Percentiles rank a stretch among this genome's conserved stretches.
These are phyloP conservation scores for Pezicula radicicola DNA, from an alignment of 2,329 filamentous ascomycete genomes.

Conservation along the genomic window DNA sequence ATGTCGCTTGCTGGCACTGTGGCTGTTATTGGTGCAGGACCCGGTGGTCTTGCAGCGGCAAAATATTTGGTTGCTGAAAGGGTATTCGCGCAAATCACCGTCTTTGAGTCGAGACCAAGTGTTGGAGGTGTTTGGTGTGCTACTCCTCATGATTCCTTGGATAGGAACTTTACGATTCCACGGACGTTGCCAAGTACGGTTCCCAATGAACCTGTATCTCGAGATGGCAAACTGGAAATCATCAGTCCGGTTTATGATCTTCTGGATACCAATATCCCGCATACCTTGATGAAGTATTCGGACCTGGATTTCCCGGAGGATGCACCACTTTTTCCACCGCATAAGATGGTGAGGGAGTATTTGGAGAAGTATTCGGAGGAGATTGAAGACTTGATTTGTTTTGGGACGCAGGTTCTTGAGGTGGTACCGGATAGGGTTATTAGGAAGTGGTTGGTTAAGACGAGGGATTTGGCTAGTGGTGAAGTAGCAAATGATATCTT, in stretches of 20 bases:
- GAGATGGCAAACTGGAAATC: slow-evolving; percentile 34
- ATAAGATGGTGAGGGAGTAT: slow-evolving; percentile 69
- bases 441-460: slow-evolving; percentile 51
- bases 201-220: slow-evolving; percentile 58
- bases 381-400: slow-evolving; percentile 61
- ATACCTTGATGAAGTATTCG: slow-evolving; percentile 73
- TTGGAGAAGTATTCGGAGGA: slow-evolving; percentile 63
- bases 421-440: not conserved
- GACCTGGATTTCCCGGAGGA: slow-evolving; percentile 61
- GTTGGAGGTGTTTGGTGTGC: slow-evolving; percentile 86
- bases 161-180: slow-evolving; percentile 53
- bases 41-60: slow-evolving; percentile 71
- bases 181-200: slow-evolving; percentile 60
- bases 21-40: slow-evolving; percentile 78
- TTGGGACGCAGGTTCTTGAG: slow-evolving; percentile 62
- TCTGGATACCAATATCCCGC: slow-evolving; percentile 84
- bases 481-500: not conserved
- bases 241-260: slow-evolving; percentile 75
- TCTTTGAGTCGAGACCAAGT: slow-evolving; percentile 75
- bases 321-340: slow-evolving; percentile 68
- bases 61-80: slow-evolving; percentile 76
- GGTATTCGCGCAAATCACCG: slow-evolving; percentile 63
- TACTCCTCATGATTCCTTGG: slow-evolving; percentile 36
- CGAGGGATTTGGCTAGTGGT: not conserved
- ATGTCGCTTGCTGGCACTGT: not conserved